These are phyloP conservation scores for Golubevia pallescens DNA, from an alignment of 1,284 basidiomycete genomes.

Conservation along the genomic window DNA sequence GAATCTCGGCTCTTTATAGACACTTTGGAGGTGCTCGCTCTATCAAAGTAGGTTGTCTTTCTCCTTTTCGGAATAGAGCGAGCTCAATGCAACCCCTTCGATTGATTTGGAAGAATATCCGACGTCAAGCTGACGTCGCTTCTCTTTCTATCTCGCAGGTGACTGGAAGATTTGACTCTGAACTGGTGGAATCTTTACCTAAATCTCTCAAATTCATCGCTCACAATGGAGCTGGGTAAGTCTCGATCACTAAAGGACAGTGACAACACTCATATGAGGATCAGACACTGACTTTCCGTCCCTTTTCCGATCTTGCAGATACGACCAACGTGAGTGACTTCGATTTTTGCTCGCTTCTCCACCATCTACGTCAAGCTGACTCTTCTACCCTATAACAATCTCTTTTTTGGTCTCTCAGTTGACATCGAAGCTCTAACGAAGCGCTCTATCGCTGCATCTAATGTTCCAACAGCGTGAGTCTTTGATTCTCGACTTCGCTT, in stretches of 20 bases:
- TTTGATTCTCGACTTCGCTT: background rate
- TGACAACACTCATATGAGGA: too few species aligned
- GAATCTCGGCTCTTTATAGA: slow-evolving; percentile 79
- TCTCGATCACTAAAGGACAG: too few species aligned
- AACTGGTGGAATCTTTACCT: slow-evolving; percentile 40
- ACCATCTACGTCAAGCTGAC: too few species aligned
- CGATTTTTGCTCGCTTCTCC: background rate
- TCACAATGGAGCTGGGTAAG: slow-evolving; percentile 48
- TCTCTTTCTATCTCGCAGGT: slow-evolving; percentile 3
- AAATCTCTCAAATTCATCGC: slow-evolving; percentile 32
- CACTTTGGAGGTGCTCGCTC: slow-evolving; percentile 70
- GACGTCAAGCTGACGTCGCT: too few species aligned
- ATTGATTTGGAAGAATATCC: too few species aligned
- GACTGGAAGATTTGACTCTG: slow-evolving; percentile 39
- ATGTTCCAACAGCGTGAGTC: slow-evolving; percentile 32
- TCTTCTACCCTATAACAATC: too few species aligned
- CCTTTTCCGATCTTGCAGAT: slow-evolving; percentile 5
- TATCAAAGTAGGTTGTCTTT: too few species aligned
- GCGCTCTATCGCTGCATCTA: slow-evolving; percentile 38
- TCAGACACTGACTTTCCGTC: too few species aligned
- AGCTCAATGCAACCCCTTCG: too few species aligned
- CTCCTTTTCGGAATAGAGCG: too few species aligned
- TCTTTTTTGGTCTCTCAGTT: slow-evolving; percentile 7
- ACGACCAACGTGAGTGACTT: slow-evolving; percentile 35
- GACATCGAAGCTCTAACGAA: slow-evolving; percentile 32